These are phyloP conservation scores for Debaryomyces udenii DNA, from an alignment of 1,139 yeast species.

Conservation along the genomic window DNA sequence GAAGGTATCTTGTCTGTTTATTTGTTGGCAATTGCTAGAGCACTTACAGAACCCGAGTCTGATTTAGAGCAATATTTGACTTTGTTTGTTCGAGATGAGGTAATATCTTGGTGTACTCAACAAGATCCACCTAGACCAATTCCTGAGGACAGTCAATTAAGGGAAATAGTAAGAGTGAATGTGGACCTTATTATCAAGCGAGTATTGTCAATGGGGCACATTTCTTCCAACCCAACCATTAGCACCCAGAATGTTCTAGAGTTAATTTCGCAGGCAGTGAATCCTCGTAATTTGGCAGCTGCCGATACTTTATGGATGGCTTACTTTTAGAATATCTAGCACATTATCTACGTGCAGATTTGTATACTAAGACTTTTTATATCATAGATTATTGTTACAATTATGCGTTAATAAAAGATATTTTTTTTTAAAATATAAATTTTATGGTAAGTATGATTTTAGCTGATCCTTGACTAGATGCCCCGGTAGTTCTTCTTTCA, in stretches of 20 bases:
- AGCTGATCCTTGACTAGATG: slow-evolving; percentile 3
- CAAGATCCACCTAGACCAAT: slow-evolving; percentile 67
- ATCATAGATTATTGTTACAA: slow-evolving; percentile 1
- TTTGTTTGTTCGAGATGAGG: slow-evolving; percentile 92
- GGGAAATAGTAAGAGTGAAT: slow-evolving; percentile 86
- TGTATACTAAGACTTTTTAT: background rate
- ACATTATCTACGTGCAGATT: background rate
- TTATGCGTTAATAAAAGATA: slow-evolving; percentile 2
- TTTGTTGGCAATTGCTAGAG: slow-evolving; percentile 82
- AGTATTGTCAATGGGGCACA: slow-evolving; percentile 72
- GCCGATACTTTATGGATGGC: slow-evolving; percentile 98
- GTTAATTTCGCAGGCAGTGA: slow-evolving; percentile 91
- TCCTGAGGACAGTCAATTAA: slow-evolving; percentile 75
- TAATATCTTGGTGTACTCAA: slow-evolving; percentile 89
- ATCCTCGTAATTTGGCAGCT: slow-evolving; percentile 90
- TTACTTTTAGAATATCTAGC: slow-evolving; percentile 52
- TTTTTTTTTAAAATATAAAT: background rate
- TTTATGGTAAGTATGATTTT: slow-evolving; percentile 7
- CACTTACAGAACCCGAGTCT: slow-evolving; percentile 87
- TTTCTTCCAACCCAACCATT: slow-evolving; percentile 71
- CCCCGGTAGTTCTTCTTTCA: slow-evolving; percentile 4
- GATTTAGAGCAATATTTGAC: slow-evolving; percentile 87
- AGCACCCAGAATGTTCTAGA: slow-evolving; percentile 95
- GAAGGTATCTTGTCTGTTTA: slow-evolving; percentile 92
- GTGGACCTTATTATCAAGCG: slow-evolving; percentile 82